Evolutionary conservation across 2,329 filamentous ascomycete species (phyloP).

Genomic region (Dactylonectria estremocensis): DNA sequence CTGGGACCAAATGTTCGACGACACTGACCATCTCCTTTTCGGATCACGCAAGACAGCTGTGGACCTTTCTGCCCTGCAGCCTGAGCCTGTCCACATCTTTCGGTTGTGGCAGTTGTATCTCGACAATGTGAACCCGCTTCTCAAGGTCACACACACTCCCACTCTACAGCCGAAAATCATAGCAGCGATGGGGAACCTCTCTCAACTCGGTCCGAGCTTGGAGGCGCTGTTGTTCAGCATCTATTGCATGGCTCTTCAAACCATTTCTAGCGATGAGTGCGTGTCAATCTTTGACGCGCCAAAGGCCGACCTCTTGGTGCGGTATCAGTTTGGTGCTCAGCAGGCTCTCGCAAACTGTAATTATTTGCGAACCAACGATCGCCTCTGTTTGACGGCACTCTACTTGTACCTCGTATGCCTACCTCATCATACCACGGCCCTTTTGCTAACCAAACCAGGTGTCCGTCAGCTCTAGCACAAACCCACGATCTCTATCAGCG

Average conservation of each 20-base stretch:
- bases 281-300: slow-evolving; percentile 56
- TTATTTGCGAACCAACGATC: slow-evolving; percentile 65
- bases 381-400: slow-evolving; percentile 70
- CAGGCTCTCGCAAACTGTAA: slow-evolving; percentile 67
- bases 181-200: slow-evolving; percentile 61
- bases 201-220: slow-evolving; percentile 56
- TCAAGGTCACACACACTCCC: slow-evolving; percentile 72
- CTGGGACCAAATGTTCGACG: slow-evolving; percentile 61
- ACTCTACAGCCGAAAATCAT: slow-evolving; percentile 68
- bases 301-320: slow-evolving; percentile 58
- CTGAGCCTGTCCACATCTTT: slow-evolving; percentile 61
- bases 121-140: slow-evolving; percentile 70
- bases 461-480: slow-evolving; percentile 58
- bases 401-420: slow-evolving; percentile 68
- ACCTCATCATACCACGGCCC: not conserved
- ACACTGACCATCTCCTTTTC: slow-evolving; percentile 67
- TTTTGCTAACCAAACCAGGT: slow-evolving; percentile 55
- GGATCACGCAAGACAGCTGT: slow-evolving; percentile 58
- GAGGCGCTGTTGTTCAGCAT: slow-evolving; percentile 72
- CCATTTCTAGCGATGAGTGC: slow-evolving; percentile 61
- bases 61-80: slow-evolving; percentile 67
- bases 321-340: slow-evolving; percentile 65
- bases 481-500: slow-evolving; percentile 66
- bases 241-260: slow-evolving; percentile 61
- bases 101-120: slow-evolving; percentile 71